Conservation (phyloP, 441 rosid genomes). For the Erodium texanum region DNA sequence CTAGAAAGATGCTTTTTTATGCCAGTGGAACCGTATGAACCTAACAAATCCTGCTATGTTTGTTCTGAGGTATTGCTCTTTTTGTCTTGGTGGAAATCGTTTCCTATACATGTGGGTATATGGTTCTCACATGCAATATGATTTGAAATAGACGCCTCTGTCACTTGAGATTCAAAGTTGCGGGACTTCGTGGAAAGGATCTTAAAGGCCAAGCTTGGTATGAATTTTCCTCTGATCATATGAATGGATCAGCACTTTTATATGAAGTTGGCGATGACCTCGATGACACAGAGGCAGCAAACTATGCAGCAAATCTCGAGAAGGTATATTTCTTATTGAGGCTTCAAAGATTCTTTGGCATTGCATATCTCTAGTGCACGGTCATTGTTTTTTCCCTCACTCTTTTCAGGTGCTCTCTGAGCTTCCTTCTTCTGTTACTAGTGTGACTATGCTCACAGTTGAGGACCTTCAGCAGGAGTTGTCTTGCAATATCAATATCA, state of each 20-base stretch:
- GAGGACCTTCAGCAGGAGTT: conserved; percentile 94
- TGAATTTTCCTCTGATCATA: conserved; percentile 78
- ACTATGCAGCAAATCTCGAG: conserved; percentile 80
- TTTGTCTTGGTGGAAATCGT: conserved; percentile 12
- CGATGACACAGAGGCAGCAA: conserved; percentile 62
- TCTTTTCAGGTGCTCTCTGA: conserved; percentile 72
- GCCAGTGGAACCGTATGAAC: conserved; percentile 91
- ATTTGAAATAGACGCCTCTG: conserved; percentile 59
- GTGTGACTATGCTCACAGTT: conserved; percentile 59
- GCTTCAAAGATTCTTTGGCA: background rate
- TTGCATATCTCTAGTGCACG: background rate
- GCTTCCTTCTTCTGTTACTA: conserved; percentile 69
- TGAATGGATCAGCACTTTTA: conserved; percentile 76
- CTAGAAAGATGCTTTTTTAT: conserved; percentile 80
- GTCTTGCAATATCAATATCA: conserved; percentile 65
- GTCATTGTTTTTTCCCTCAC: too few species aligned
- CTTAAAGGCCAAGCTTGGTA: conserved; percentile 86
- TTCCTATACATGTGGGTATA: conserved; percentile 12
- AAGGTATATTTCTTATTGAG: conserved; percentile 40
- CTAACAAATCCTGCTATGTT: conserved; percentile 83
- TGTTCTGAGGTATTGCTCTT: conserved; percentile 78
- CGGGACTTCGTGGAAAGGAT: conserved; percentile 87
- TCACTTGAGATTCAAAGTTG: conserved; percentile 79
- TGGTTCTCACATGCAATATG: conserved; percentile 18
- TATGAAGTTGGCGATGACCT: conserved; percentile 98